Evolutionary conservation across 495 filamentous ascomycete genomes (phyloP), one percentile per base, ranked within the genome.

Genomic region (Aspergillus funiculosus): DNA sequence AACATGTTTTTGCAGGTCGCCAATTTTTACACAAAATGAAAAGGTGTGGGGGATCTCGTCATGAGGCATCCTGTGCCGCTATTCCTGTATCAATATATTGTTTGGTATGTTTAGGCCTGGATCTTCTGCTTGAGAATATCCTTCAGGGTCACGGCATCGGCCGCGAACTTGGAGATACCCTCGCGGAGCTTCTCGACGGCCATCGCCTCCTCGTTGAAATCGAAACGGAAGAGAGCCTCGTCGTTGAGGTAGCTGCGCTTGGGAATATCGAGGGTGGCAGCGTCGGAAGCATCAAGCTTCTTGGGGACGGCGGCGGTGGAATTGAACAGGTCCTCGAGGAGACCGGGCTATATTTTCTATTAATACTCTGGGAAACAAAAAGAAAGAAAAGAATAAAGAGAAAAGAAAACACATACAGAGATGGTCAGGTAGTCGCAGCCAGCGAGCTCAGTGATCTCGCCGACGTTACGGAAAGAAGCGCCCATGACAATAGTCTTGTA

Each of bases 401-500:
- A 6, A 21, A 8, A 5, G 3, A 5, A 4, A 19, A 38, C 32
- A 74, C 83, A 54, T 78, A 90, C 86, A 9, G 92, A 86, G 69
- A 99, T 99, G 60, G 92, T 99, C 52, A 99, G 76, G 77, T 97
- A 99, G 71, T 99, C 92, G 62, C 92, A 97, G 60, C 92, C 92
- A 65, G 89, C 89, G 25, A 99, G 77, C 79, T 99, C 94, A 32
- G 85, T 95, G 72, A 99, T 94, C 76, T 99, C 92, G 52, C 92
- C 92, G 42, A 73, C 69, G 74, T 86, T 95, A 59, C 92, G 78
- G 87, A 99, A 99, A 10, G 89, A 95, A 52, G 92, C 92, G 62
- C 92, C 92, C 92, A 99, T 99, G 64, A 99, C 92, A 59, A 94
- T 94, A 67, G 92, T 98, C 57, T 92, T 90, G 81, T 99, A 96